phyloP scores from a whole-genome alignment of 163 green algal species.

The Scenedesmus sp. region DNA sequence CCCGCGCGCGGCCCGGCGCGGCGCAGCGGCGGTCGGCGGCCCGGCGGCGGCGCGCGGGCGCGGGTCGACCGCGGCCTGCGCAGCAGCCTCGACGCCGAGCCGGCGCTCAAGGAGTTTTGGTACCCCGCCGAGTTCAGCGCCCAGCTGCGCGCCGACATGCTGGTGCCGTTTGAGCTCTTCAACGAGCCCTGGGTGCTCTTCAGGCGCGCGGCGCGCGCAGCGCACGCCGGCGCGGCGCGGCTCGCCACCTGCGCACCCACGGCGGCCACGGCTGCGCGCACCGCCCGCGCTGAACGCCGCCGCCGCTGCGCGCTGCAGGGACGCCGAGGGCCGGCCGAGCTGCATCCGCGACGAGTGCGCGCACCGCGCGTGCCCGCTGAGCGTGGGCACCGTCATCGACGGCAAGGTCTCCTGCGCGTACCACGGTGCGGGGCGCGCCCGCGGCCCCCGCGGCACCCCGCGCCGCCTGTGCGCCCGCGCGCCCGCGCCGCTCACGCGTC shows the following conservation, averaged over 20 bases:
- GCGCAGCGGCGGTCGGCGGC: too few relatives aligned
- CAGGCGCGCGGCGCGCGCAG: constrained; percentile 33
- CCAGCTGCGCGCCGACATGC: constrained; percentile 57
- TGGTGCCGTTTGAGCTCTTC: constrained; percentile 94
- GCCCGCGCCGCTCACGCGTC: too few relatives aligned
- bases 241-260: too few relatives aligned
- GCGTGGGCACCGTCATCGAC: constrained; percentile 78
- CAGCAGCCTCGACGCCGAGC: constrained; percentile 77
- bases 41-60: background rate
- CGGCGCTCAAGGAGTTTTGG: constrained; percentile 90
- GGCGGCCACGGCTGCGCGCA: background rate
- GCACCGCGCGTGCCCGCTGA: constrained; percentile 94
- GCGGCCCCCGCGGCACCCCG: too few relatives aligned
- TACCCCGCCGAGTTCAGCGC: constrained; percentile 85
- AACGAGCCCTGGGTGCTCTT: constrained; percentile 96
- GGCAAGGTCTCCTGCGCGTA: constrained; percentile 88
- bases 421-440: too few relatives aligned
- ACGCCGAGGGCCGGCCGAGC: constrained; percentile 70
- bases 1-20: background rate
- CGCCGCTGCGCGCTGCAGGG: constrained; percentile 48
- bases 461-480: too few relatives aligned
- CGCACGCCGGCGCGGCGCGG: background rate
- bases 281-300: background rate
- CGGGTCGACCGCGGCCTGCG: constrained; percentile 59
- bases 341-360: constrained; percentile 95